Percentiles rank a stretch among this genome's conserved stretches.
Conservation (phyloP, 208 protist species). For the Blechomonas ayalai region DNA sequence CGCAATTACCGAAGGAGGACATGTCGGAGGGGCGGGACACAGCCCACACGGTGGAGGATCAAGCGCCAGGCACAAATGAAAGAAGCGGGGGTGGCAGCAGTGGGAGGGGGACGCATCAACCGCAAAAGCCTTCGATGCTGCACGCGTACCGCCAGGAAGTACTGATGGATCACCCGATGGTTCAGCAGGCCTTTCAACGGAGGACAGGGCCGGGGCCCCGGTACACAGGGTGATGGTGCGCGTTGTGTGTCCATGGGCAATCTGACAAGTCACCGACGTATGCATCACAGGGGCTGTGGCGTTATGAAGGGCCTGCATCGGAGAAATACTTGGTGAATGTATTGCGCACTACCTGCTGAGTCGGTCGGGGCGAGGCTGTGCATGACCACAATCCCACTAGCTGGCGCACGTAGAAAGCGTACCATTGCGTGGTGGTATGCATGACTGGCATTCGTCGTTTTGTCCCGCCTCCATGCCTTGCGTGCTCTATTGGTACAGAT, state of each 20-base stretch:
- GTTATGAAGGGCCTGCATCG: no score
- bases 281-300: no score
- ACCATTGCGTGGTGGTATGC: no score
- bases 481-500: no score
- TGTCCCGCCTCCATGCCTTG: no score
- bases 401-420: no score
- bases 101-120: background rate
- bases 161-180: constrained; percentile 62
- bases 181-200: constrained; percentile 43
- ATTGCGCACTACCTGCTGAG: no score
- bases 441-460: no score
- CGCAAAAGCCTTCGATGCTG: constrained; percentile 29
- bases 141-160: constrained; percentile 45
- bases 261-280: no score
- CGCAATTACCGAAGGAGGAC: constrained; percentile 6
- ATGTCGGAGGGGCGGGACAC: constrained; percentile 18
- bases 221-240: constrained; percentile 51
- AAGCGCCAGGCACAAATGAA: constrained; percentile 7
- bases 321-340: no score
- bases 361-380: no score
- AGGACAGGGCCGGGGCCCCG: constrained; percentile 46
- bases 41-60: constrained; percentile 1
- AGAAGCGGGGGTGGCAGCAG: constrained; percentile 7
- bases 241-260: background rate
- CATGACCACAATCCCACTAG: no score